Evolutionary conservation across 257 asterid genomes (phyloP).

Genomic region (Leptodermis oblonga): DNA sequence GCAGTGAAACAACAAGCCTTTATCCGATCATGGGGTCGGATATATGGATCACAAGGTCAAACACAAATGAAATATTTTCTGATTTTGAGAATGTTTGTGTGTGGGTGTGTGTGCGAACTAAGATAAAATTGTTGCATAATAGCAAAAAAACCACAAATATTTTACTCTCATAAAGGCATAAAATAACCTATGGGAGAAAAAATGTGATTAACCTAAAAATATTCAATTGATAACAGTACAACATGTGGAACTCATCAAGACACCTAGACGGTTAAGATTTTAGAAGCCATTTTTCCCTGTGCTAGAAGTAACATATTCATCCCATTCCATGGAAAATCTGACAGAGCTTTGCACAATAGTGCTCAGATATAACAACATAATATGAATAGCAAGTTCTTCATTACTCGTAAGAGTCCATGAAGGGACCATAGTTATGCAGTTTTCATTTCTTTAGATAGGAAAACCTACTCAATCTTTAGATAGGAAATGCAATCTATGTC

Average conservation of each 20-base stretch:
- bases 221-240: background rate
- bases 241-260: background rate
- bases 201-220: background rate
- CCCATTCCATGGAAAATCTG: background rate
- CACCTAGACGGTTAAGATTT: background rate
- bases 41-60: too few species aligned
- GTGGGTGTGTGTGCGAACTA: background rate
- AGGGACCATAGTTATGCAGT: too few species aligned
- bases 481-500: too few species aligned
- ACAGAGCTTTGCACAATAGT: background rate
- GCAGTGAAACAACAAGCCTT: background rate
- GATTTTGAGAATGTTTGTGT: background rate
- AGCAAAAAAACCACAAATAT: too few species aligned
- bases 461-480: too few species aligned
- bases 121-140: background rate
- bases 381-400: too few species aligned
- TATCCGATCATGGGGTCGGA: too few species aligned
- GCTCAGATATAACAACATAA: too few species aligned
- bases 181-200: background rate
- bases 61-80: too few species aligned
- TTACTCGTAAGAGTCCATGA: too few species aligned
- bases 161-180: background rate
- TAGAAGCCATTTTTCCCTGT: background rate
- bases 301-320: background rate
- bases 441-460: too few species aligned